Percentiles rank a stretch among this genome's conserved stretches.
Evolutionary conservation across 2,329 filamentous ascomycete species (phyloP).

Genomic region (Drechslerella dactyloides): DNA sequence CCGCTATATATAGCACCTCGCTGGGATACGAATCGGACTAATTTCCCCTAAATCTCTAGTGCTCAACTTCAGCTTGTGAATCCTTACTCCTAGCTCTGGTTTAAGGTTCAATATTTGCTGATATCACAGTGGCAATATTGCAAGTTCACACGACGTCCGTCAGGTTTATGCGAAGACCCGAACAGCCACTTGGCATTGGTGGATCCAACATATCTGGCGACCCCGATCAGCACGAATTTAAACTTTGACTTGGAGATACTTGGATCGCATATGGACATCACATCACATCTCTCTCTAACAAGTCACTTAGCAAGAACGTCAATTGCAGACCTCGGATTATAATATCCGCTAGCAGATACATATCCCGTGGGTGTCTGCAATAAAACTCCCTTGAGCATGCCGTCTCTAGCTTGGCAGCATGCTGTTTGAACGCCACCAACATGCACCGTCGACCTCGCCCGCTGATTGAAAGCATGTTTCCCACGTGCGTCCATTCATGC

Average conservation of each 20-base stretch:
- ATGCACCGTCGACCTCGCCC: slow-evolving; percentile 27
- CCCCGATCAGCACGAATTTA: no score
- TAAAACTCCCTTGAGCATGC: neutral
- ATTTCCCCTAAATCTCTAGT: slow-evolving; percentile 27
- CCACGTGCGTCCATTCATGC: slow-evolving; percentile 49
- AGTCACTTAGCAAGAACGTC: no score
- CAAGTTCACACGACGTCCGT: neutral
- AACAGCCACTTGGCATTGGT: neutral
- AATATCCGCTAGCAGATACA: no score
- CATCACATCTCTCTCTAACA: no score
- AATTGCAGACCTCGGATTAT: no score
- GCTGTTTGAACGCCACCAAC: neutral
- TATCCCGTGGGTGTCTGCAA: neutral
- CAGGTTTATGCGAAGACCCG: neutral
- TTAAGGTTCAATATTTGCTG: neutral
- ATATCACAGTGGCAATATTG: neutral
- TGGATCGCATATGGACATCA: no score
- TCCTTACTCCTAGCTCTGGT: neutral
- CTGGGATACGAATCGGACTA: slow-evolving; percentile 18
- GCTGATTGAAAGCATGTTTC: slow-evolving; percentile 50
- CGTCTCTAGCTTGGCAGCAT: slow-evolving; percentile 1
- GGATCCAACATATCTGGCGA: no score
- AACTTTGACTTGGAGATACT: no score
- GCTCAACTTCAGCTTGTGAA: neutral
- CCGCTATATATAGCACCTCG: slow-evolving; percentile 27